Percentiles rank a stretch among this genome's conserved stretches.
Evolutionary conservation across 2,329 filamentous ascomycete species (phyloP).

Genomic region (Calonectria crousiana): DNA sequence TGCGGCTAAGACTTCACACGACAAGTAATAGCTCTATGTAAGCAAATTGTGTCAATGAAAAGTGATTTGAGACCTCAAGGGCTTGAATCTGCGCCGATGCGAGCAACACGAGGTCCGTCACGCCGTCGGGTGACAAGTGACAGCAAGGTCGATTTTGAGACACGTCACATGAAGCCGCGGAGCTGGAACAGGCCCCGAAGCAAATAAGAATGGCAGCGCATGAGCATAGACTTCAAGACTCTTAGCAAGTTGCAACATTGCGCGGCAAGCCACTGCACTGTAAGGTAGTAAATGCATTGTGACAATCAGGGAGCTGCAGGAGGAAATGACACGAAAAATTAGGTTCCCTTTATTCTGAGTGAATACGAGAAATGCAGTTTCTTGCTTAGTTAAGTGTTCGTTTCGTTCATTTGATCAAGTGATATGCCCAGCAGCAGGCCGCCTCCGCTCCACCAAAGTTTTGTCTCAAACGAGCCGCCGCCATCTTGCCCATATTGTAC

Average conservation of each 20-base stretch:
- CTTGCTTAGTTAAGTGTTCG: neutral
- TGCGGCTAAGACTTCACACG: no score
- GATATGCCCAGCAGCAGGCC: no score
- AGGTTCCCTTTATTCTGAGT: no score
- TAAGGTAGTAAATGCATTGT: neutral
- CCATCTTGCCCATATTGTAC: slow-evolving; percentile 59
- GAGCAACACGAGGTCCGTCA: neutral
- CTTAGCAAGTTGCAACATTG: neutral
- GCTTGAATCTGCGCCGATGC: neutral
- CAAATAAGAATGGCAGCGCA: neutral
- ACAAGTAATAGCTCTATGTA: neutral
- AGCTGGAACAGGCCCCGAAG: neutral
- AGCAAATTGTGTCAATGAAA: neutral
- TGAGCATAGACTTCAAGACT: neutral
- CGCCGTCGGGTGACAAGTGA: neutral
- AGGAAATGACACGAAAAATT: no score
- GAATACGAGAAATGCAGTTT: no score
- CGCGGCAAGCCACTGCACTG: neutral
- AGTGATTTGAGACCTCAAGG: no score
- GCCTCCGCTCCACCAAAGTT: neutral
- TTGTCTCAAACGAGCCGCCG: slow-evolving; percentile 31
- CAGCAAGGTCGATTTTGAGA: neutral
- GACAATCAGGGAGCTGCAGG: no score
- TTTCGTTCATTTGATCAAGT: neutral
- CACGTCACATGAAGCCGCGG: neutral